phyloP scores from a whole-genome alignment of 2,329 filamentous ascomycete species.

The Scopulariopsis brevicaulis region DNA sequence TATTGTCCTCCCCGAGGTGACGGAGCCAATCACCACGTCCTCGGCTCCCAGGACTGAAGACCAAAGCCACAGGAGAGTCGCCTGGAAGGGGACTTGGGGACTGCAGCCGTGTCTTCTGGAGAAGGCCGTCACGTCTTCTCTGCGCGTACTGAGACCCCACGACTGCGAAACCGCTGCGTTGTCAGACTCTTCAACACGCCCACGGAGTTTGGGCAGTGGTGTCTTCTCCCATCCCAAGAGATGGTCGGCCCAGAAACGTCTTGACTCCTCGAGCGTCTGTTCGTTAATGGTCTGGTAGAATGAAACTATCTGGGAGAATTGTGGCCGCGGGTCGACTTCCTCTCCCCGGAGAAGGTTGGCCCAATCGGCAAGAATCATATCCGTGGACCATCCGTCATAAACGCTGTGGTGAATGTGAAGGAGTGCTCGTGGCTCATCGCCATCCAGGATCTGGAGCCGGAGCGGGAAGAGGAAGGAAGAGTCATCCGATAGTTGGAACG shows the following conservation, averaged over 20 bases:
- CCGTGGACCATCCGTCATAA: conserved; percentile 90
- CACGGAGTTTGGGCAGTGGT: conserved; percentile 46
- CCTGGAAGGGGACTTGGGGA: conserved; percentile 65
- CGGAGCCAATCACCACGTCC: conserved; percentile 66
- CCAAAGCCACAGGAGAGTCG: conserved; percentile 56
- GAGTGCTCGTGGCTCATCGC: conserved; percentile 20
- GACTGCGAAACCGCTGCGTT: not conserved
- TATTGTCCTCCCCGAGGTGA: conserved; percentile 73
- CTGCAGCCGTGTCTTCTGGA: conserved; percentile 36
- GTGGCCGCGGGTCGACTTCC: conserved; percentile 28
- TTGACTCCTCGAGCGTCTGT: conserved; percentile 25
- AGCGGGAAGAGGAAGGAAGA: conserved; percentile 44
- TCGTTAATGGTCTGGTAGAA: conserved; percentile 24
- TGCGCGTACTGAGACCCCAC: not conserved
- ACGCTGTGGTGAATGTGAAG: conserved; percentile 69
- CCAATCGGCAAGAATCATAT: conserved; percentile 61
- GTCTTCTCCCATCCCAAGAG: conserved; percentile 44
- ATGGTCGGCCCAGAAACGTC: conserved; percentile 59
- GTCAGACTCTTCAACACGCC: conserved; percentile 4
- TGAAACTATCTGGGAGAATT: conserved; percentile 48
- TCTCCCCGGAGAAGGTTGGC: conserved; percentile 29
- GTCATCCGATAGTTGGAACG: conserved; percentile 24
- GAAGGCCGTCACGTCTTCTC: conserved; percentile 13
- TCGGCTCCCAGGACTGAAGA: conserved; percentile 48
- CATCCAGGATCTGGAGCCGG: conserved; percentile 38